Base-by-base conservation (phyloP, 2,329 filamentous ascomycete genomes). In the Arthroderma uncinatum region DNA sequence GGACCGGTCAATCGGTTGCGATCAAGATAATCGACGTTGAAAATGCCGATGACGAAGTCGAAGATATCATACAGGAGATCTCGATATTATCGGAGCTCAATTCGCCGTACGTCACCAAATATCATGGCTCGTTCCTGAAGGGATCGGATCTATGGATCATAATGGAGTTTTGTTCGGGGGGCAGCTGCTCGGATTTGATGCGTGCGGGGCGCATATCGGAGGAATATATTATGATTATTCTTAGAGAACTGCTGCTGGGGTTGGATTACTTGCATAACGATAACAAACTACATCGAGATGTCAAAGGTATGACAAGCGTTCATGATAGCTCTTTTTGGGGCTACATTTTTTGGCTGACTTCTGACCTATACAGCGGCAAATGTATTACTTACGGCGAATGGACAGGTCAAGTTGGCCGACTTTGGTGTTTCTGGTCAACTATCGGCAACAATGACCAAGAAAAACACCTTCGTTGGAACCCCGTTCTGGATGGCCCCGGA, bases 401-500 rank as follows among this genome's bases (percentile, higher is more conserved):
- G 93, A 1, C 93, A 97, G 74, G 92, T 98, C 64, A 98, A 98
- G 72, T 78, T 97, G 57, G 92, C 92, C 12, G 92, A 98, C 70
- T 98, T 98, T 74, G 92, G 92, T 58, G 93, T 98, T 5, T 96
- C 92, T 0, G 92, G 92, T 28, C 93, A 97, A 73, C 80, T 97
- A 21, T 94, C 92, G 8, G 92, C 92, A 5, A 98, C 92, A 53
- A 97, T 97, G 91, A 96, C 92, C 61, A 97, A 97, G 79, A 97
- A 97, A 76, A 97, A 97, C 70, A 97, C 92, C 0, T 98, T 97
- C 71, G 92, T 98, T 33, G 93, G 93, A 34, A 97, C 92, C 0
- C 92, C 93, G 1, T 98, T 97, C 70, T 98, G 93, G 93, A 98
- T 98, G 92, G 92, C 93, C 2, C 92, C 92, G 9, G 92, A 98